A percentile compares a stretch with the other conserved stretches of the same genome.
phyloP scores from a whole-genome alignment of 2,329 filamentous ascomycete genomes.

The Clarireedia hainanense region DNA sequence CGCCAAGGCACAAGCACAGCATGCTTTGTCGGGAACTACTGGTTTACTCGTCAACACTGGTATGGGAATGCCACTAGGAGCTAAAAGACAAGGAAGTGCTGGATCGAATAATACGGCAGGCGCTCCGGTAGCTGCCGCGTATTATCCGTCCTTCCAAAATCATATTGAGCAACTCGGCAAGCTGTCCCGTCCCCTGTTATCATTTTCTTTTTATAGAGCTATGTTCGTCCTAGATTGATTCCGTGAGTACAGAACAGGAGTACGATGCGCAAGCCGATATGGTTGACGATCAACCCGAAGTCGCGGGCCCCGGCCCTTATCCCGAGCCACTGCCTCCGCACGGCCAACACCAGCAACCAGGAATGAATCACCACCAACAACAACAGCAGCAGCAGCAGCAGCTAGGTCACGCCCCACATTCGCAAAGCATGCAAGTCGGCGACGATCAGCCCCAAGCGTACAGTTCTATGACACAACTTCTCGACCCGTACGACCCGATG shows the following conservation, averaged over 20 bases:
- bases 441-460: conserved; percentile 35
- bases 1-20: conserved; percentile 20
- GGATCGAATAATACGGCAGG: conserved; percentile 32
- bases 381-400: conserved; percentile 18
- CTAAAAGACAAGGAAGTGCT: conserved; percentile 27
- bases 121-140: conserved; percentile 40
- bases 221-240: conserved; percentile 60
- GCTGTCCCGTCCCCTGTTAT: conserved; percentile 48
- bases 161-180: conserved; percentile 95
- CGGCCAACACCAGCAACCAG: conserved; percentile 12
- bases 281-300: conserved; percentile 72
- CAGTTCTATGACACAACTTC: conserved; percentile 36
- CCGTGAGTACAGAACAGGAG: conserved; percentile 77
- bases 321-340: conserved; percentile 40
- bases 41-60: conserved; percentile 21
- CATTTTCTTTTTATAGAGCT: conserved; percentile 43
- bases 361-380: conserved; percentile 10
- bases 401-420: conserved; percentile 32
- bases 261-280: conserved; percentile 87
- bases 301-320: conserved; percentile 54
- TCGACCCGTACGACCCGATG: conserved; percentile 74
- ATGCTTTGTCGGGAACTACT: conserved; percentile 22
- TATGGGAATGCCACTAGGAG: conserved; percentile 20
- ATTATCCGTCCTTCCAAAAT: conserved; percentile 63
- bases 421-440: conserved; percentile 33